phyloP scores from a whole-genome alignment of 306 rosid species.

The Quercus berberidifolia region DNA sequence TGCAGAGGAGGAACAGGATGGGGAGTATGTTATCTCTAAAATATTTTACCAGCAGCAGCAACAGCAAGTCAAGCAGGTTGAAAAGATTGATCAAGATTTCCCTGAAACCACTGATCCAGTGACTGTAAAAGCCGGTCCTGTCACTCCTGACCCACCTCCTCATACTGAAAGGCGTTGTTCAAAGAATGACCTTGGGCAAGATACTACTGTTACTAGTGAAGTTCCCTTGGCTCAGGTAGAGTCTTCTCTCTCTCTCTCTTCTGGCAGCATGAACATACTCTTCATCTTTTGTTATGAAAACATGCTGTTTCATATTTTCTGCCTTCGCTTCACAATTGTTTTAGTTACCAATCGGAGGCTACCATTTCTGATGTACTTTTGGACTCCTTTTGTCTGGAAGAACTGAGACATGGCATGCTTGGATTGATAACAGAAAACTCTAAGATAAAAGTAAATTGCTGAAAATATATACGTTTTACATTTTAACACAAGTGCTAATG shows the following conservation, averaged over 20 bases:
- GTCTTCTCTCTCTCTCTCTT: neutral
- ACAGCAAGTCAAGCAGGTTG: conserved; percentile 50
- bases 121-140: conserved; percentile 51
- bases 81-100: conserved; percentile 47
- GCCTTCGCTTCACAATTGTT: neutral
- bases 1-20: conserved; percentile 71
- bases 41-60: conserved; percentile 64
- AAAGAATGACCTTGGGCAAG: conserved; percentile 36
- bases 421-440: neutral
- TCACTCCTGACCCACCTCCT: conserved; percentile 64
- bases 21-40: conserved; percentile 68
- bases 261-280: neutral
- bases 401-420: neutral
- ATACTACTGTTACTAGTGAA: conserved; percentile 7
- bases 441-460: neutral
- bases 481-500: neutral
- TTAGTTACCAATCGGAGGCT: neutral
- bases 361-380: neutral
- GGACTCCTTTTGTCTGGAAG: neutral
- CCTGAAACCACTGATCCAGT: conserved; percentile 40
- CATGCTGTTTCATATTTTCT: neutral
- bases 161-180: conserved; percentile 32
- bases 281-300: neutral
- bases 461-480: neutral
- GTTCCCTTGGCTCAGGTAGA: conserved; percentile 45